A percentile compares a stretch with the other conserved stretches of the same genome.
Conservation (phyloP, 345 rosid species). For the Salix arbutifolia region DNA sequence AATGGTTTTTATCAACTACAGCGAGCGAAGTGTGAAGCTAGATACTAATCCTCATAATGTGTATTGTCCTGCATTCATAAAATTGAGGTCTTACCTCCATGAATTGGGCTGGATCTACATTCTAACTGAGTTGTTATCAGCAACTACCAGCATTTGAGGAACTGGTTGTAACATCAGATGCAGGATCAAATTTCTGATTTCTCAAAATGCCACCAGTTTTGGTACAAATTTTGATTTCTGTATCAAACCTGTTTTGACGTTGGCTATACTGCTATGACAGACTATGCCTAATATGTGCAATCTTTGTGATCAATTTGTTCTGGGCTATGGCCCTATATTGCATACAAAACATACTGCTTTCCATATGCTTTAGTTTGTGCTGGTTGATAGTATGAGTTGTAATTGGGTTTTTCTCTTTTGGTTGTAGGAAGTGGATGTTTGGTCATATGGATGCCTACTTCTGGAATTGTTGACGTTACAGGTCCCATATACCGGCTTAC, state of each 20-base stretch:
- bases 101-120: neutral
- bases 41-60: neutral
- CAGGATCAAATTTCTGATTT: neutral
- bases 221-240: neutral
- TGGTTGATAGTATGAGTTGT: neutral
- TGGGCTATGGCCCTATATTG: neutral
- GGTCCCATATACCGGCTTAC: slow-evolving; percentile 56
- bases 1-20: neutral
- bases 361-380: neutral
- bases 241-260: neutral
- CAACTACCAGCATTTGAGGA: neutral
- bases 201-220: neutral
- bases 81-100: neutral
- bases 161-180: neutral
- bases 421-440: slow-evolving; percentile 88
- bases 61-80: neutral
- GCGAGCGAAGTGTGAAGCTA: neutral
- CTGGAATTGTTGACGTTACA: slow-evolving; percentile 79
- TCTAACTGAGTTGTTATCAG: neutral
- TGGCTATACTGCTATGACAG: neutral
- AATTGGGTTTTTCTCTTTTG: neutral
- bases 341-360: neutral
- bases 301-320: neutral
- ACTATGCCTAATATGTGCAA: neutral
- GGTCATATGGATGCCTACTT: slow-evolving; percentile 94